Base-by-base conservation (phyloP, 495 filamentous ascomycete genomes). In the Aspergillus affinis region DNA sequence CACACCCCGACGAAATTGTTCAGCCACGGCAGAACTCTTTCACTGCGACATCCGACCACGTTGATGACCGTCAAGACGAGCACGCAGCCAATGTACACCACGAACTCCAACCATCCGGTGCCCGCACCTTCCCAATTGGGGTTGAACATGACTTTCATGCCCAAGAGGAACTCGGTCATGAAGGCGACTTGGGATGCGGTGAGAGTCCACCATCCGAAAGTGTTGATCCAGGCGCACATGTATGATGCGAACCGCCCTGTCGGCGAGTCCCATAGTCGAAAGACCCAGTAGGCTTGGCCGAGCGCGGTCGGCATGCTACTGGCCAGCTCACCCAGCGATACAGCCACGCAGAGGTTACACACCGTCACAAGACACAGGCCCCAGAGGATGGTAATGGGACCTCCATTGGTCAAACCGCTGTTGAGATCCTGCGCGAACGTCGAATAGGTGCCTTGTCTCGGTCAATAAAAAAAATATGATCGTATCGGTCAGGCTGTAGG, bases 1-100 rank as follows among this genome's bases (percentile, higher is more conserved):
- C 77, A 78, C 27, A 79, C 65, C 7, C 78, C 78, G 48, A 81
- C 77, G 30, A 81, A 79, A 57, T 79, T 79, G 59, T 81, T 81
- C 23, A 79, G 58, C 68, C 72, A 76, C 0, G 78, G 78, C 18
- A 81, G 63, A n/a, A 75, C 63, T 51, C 72, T 62, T 52, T 81
- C 78, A 18, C 67, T 69, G n/a, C 76, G 76, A 61, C 78, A 81
- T 19, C 73, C 72, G 41, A 81, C 66, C 4, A 80, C 71, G 59
- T 81, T 81, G 64, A 79, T 56, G 4, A 72, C 50, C 0, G 78
- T 81, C 55, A 81, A 60, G 7, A 74, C 15, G 4, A 74, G 49
- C 26, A 75, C 75, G 10, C 75, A 65, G 19, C 71, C 76, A 18
- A 81, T 63, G 51, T 75, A 81, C 8, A 81, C 71, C 19, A 81